Evolutionary conservation across 495 filamentous ascomycete species (phyloP).

Genomic region (Platismatia glauca): DNA sequence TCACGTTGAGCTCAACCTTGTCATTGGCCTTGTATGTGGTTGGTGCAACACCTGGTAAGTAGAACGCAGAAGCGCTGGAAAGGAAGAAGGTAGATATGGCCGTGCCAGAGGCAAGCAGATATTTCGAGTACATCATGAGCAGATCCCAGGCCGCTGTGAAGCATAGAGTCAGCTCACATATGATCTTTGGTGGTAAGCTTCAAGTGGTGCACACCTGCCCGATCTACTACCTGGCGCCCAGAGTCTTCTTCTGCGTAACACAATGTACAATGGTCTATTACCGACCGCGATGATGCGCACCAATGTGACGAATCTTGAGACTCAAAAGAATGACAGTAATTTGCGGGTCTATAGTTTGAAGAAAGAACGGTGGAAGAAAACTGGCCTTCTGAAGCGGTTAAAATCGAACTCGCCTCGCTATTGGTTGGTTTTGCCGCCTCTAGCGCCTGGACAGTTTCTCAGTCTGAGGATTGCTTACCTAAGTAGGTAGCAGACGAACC

Average conservation of each 20-base stretch:
- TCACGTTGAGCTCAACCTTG: slow-evolving; percentile 82
- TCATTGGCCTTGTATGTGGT: slow-evolving; percentile 72
- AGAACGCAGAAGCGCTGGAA: slow-evolving; percentile 67
- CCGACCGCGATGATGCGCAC: background rate
- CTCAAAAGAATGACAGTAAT: background rate
- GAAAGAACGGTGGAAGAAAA: background rate
- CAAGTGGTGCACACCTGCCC: background rate
- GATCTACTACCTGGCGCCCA: background rate
- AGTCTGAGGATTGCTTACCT: no score
- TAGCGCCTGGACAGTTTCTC: no score
- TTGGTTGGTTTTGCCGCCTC: background rate
- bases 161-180: background rate
- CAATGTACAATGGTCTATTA: background rate
- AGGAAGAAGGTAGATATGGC: slow-evolving; percentile 24
- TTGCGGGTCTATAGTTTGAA: background rate
- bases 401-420: background rate
- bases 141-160: background rate
- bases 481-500: no score
- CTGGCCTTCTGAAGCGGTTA: background rate
- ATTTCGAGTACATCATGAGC: slow-evolving; percentile 5
- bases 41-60: slow-evolving; percentile 93
- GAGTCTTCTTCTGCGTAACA: background rate
- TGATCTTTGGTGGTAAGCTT: background rate
- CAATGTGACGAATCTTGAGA: background rate
- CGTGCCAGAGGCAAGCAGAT: background rate